Conservation (phyloP, 2,329 filamentous ascomycete species). For the Diaporthe destruens region DNA sequence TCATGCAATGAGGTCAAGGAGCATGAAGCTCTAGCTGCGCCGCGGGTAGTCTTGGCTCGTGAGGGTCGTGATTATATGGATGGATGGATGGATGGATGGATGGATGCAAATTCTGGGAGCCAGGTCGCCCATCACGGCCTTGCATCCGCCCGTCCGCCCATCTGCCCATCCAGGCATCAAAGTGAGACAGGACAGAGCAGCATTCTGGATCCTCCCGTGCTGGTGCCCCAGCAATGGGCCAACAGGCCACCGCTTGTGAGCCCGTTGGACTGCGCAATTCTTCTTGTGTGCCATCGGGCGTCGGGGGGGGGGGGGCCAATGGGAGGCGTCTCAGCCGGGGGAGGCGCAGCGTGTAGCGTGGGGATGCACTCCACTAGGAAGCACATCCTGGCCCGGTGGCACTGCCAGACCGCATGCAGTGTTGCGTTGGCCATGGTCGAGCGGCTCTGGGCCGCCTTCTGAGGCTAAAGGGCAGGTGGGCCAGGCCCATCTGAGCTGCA, state of each 20-base stretch:
- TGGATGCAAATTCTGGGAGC: background rate
- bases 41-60: background rate
- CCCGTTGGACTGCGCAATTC: background rate
- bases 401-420: background rate
- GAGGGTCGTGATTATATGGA: background rate
- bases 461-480: background rate
- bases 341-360: slow-evolving; percentile 4
- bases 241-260: background rate
- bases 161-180: background rate
- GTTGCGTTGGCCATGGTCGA: slow-evolving; percentile 5
- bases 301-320: background rate
- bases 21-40: background rate
- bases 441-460: background rate
- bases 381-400: slow-evolving; percentile 11
- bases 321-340: slow-evolving; percentile 2
- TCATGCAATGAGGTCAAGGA: slow-evolving; percentile 6
- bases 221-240: too few species aligned
- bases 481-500: background rate
- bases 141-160: too few species aligned
- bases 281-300: background rate
- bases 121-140: background rate
- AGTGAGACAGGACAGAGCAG: background rate
- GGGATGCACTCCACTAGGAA: slow-evolving; percentile 17
- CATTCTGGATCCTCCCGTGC: slow-evolving; percentile 3
- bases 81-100: background rate